These are phyloP conservation scores for Aspergillus proliferans DNA, from an alignment of 2,329 filamentous ascomycete genomes.

Conservation along the genomic window DNA sequence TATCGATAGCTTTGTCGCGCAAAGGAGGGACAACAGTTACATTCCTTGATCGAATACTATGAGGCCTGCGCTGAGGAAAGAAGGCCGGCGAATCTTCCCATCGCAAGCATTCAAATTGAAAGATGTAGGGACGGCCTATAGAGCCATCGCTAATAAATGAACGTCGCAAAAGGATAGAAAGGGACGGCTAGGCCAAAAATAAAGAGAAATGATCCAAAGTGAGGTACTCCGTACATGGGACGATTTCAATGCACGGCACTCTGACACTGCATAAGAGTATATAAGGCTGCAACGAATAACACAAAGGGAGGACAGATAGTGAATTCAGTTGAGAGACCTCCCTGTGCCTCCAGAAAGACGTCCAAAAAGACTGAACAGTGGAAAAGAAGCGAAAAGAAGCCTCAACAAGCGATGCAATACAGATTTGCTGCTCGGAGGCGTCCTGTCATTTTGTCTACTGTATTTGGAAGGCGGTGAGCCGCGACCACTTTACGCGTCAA, in stretches of 20 bases:
- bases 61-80: neutral
- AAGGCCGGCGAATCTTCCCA: neutral
- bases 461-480: constrained; percentile 15
- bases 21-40: constrained; percentile 12
- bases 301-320: neutral
- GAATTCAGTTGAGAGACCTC: too few species aligned
- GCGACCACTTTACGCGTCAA: constrained; percentile 17
- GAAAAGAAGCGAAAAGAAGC: neutral
- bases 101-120: neutral
- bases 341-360: neutral
- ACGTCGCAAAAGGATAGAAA: neutral
- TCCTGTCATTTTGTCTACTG: neutral
- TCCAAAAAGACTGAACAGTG: neutral
- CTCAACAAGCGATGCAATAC: neutral
- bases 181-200: neutral
- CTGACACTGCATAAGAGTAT: neutral
- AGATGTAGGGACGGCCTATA: constrained; percentile 4
- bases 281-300: neutral
- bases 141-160: constrained; percentile 7
- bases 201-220: neutral
- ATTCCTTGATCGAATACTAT: constrained; percentile 2
- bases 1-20: constrained; percentile 5
- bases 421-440: neutral
- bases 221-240: neutral
- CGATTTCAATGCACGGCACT: neutral